Conservation (phyloP, 306 rosid genomes). For the Prunus padus region DNA sequence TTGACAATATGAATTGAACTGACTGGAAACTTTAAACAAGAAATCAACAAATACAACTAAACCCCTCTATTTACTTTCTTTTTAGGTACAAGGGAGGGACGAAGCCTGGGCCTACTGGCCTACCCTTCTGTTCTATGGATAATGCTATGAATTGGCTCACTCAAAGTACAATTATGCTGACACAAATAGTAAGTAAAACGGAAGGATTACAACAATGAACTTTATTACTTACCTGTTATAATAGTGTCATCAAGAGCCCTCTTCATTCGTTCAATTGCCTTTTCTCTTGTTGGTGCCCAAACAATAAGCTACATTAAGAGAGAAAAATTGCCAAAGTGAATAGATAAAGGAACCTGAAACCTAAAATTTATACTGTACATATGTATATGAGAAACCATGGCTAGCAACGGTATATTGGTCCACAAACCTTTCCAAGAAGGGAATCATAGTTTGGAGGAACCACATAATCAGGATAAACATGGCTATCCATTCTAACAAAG, state of each 20-base stretch:
- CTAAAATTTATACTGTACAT: neutral
- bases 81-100: too few relatives aligned
- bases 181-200: constrained; percentile 17
- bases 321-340: constrained; percentile 16
- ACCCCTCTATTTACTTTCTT: too few relatives aligned
- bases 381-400: neutral
- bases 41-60: neutral
- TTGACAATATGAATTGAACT: neutral
- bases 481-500: constrained; percentile 99
- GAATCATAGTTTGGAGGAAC: constrained; percentile 99
- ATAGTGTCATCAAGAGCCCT: constrained; percentile 95
- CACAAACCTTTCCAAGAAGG: constrained; percentile 86
- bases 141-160: neutral
- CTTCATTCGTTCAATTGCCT: constrained; percentile 96
- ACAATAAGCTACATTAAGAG: constrained; percentile 68
- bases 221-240: constrained; percentile 63
- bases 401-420: neutral
- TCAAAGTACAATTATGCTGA: neutral
- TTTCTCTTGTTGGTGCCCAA: constrained; percentile 99
- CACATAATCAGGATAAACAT: constrained; percentile 90
- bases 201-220: neutral
- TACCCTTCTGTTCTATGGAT: neutral
- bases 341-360: neutral
- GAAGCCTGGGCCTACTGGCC: too few relatives aligned
- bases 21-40: neutral